Percentiles rank a stretch among this genome's conserved stretches.
These are phyloP conservation scores for Eragrostis nindensis DNA, from an alignment of 176 grass and related monocot species.

Conservation along the genomic window DNA sequence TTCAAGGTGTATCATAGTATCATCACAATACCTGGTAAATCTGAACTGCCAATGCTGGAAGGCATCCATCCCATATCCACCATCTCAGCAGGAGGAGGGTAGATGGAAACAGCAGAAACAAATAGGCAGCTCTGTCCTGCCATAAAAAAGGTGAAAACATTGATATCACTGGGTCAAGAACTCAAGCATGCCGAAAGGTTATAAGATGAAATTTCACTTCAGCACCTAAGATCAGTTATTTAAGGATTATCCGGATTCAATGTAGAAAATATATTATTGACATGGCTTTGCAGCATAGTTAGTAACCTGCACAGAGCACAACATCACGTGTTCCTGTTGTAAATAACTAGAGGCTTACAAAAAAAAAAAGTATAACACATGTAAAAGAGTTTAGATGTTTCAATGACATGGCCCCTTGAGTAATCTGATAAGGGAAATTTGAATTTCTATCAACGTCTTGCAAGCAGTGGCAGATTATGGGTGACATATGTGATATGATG, in stretches of 20 bases:
- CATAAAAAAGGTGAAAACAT: constrained; percentile 26
- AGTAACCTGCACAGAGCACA: background rate
- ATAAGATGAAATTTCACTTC: constrained; percentile 32
- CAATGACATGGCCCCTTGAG: background rate
- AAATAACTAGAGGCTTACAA: constrained; percentile 8
- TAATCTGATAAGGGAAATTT: background rate
- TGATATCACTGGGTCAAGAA: background rate
- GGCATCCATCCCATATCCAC: constrained; percentile 87
- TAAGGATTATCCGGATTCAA: background rate
- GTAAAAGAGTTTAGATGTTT: constrained; percentile 29
- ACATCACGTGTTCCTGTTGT: background rate
- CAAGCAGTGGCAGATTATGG: background rate
- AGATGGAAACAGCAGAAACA: constrained; percentile 92
- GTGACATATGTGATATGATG: background rate
- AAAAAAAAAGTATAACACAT: background rate
- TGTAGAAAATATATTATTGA: background rate
- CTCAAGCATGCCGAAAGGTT: constrained; percentile 12
- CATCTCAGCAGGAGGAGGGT: constrained; percentile 78
- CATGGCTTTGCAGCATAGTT: constrained; percentile 11
- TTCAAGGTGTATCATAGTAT: constrained; percentile 9
- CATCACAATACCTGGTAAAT: constrained; percentile 77
- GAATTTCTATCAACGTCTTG: background rate
- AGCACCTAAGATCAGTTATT: background rate
- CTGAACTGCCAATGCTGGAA: constrained; percentile 93
- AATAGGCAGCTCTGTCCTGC: constrained; percentile 93